A percentile compares a stretch with the other conserved stretches of the same genome.
phyloP scores from a whole-genome alignment of 305 asterid species.

The Lippia alba region DNA sequence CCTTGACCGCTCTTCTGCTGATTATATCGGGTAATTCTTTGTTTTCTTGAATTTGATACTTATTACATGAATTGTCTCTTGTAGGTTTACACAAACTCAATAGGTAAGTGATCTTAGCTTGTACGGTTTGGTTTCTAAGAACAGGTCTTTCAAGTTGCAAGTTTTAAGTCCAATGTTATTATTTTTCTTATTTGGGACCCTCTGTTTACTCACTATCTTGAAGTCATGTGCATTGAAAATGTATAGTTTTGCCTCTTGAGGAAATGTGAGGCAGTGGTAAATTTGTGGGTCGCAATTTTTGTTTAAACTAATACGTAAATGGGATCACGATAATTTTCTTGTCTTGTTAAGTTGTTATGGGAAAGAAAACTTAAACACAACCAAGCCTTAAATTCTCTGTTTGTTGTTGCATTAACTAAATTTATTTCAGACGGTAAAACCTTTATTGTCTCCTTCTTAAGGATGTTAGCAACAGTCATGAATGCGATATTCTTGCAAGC shows the following conservation, averaged over 20 bases:
- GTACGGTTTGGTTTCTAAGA: conserved; percentile 1
- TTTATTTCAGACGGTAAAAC: conserved; percentile 18
- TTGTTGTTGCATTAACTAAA: neutral
- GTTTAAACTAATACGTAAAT: too few species aligned
- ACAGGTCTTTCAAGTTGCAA: neutral
- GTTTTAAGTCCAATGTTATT: conserved; percentile 3
- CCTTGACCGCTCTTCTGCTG: conserved; percentile 97
- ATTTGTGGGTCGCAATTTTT: neutral
- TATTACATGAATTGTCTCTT: conserved; percentile 1
- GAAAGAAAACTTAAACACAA: neutral
- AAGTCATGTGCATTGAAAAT: neutral
- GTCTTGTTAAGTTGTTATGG: too few species aligned
- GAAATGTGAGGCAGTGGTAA: neutral
- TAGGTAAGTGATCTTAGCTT: conserved; percentile 1
- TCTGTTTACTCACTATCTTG: neutral
- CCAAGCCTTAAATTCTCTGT: neutral
- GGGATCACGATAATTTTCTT: too few species aligned
- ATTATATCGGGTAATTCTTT: conserved; percentile 79
- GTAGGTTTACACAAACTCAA: neutral
- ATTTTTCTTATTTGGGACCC: neutral
- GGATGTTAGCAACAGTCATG: conserved; percentile 99
- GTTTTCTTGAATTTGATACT: conserved; percentile 6
- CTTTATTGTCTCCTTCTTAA: conserved; percentile 39
- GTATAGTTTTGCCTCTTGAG: conserved; percentile 6
- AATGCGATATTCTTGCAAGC: conserved; percentile 97